Evolutionary conservation across 805 yeast species (phyloP).

Genomic region (Ogataea methylovora): DNA sequence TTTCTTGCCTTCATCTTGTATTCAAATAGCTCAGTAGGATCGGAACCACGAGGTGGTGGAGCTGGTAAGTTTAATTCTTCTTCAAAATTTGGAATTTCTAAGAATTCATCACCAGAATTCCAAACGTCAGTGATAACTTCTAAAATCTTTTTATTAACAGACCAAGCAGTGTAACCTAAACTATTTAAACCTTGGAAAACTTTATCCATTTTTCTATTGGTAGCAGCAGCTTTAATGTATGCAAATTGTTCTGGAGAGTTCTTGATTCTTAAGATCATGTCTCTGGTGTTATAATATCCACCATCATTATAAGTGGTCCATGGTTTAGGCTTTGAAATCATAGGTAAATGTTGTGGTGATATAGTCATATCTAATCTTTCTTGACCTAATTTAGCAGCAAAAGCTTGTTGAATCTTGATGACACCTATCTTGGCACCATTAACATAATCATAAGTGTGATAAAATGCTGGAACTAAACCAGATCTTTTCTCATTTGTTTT

Average conservation of each 20-base stretch:
- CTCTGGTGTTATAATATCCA: slow-evolving; percentile 67
- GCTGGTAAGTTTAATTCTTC: slow-evolving; percentile 43
- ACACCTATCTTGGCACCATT: slow-evolving; percentile 79
- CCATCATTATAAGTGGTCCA: slow-evolving; percentile 83
- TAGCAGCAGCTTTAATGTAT: slow-evolving; percentile 79
- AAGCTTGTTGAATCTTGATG: slow-evolving; percentile 62
- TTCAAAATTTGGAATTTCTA: slow-evolving; percentile 58
- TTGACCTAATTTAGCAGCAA: slow-evolving; percentile 60
- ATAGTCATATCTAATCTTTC: slow-evolving; percentile 57
- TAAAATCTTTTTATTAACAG: slow-evolving; percentile 69
- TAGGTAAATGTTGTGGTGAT: slow-evolving; percentile 81
- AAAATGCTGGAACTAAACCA: slow-evolving; percentile 84
- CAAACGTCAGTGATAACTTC: slow-evolving; percentile 68
- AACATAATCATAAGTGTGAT: slow-evolving; percentile 77
- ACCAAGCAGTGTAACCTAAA: slow-evolving; percentile 86
- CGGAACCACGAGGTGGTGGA: slow-evolving; percentile 54
- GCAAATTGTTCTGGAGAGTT: slow-evolving; percentile 88
- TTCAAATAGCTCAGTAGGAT: slow-evolving; percentile 61
- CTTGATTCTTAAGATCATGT: slow-evolving; percentile 63
- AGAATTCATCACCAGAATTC: slow-evolving; percentile 74
- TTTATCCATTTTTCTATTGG: slow-evolving; percentile 51
- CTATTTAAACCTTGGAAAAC: slow-evolving; percentile 81
- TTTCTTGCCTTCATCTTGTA: slow-evolving; percentile 60
- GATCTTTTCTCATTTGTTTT: slow-evolving; percentile 55
- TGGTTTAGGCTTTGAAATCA: slow-evolving; percentile 84